A percentile compares a stretch with the other conserved stretches of the same genome.
These are phyloP conservation scores for Backusella morwellensis DNA, from an alignment of 192 early-diverging fungal genomes.

Conservation along the genomic window DNA sequence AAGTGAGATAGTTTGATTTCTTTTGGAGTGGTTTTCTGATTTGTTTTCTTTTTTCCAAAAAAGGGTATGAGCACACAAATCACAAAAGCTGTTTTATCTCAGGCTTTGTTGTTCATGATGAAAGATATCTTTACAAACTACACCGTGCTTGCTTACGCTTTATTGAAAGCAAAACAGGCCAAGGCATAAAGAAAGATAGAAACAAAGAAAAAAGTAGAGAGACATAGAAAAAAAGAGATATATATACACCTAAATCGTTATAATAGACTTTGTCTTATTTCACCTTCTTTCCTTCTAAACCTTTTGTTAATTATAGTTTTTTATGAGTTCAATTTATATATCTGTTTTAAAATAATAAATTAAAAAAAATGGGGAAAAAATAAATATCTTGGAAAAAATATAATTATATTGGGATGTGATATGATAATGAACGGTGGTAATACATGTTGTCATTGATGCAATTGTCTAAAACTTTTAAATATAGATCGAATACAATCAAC, in stretches of 20 bases:
- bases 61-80: constrained; percentile 98
- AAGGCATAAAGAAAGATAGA: background rate
- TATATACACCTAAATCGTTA: background rate
- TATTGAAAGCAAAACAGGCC: background rate
- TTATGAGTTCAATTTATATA: background rate
- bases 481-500: too few species aligned
- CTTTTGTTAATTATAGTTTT: background rate
- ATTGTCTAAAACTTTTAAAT: background rate
- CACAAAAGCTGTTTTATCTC: constrained; percentile 94
- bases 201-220: background rate
- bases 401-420: background rate
- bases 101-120: constrained; percentile 95
- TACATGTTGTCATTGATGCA: background rate
- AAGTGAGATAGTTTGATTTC: background rate
- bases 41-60: background rate
- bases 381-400: background rate
- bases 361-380: background rate
- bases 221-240: background rate
- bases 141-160: constrained; percentile 34
- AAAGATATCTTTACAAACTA: constrained; percentile 88
- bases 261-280: background rate
- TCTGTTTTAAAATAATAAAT: background rate
- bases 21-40: background rate
- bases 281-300: background rate
- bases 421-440: background rate